Evolutionary conservation across 1,284 basidiomycete species (phyloP), one percentile per base, ranked within the genome.

Genomic region (Pyrrhoderma lamaoense): DNA sequence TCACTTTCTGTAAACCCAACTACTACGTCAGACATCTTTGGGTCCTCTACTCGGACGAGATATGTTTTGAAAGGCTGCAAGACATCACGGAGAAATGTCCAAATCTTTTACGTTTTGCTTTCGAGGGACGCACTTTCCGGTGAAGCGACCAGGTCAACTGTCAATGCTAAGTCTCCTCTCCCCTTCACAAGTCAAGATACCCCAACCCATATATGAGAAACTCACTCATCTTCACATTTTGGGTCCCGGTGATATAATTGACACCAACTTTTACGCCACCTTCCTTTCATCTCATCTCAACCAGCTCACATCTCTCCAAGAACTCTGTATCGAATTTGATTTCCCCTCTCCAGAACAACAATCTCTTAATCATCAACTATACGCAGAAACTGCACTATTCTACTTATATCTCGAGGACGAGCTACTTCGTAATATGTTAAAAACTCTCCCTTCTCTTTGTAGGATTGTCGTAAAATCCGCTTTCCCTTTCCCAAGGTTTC

Each of bases 211-310:
- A 22, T 18, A 52, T 52, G 23, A 25, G 38, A 52, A 16, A 22
- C 45, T 52, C 38, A 52, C 51, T 19, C 51, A 52, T 31, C 51
- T 52, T 27, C 51, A 52, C 14, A 21, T 52, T n/a, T 40, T 52
- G 22, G 51, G 35, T 8, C 38, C 45, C 16, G 39, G 37, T 8
- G 45, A 46, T 34, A 14, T 42, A n/a, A 35, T 27, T 8, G 27
- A 31, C 37, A 27, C 16, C 4, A 40, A 23, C 13, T n/a, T 47
- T n/a, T 47, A 52, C 19, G 21, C 40, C 14, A 16, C 18, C 3
- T n/a, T 52, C 19, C 38, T 52, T 13, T 21, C 22, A 18, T 14
- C 23, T 22, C 51, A 47, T 23, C n/a, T 52, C 25, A 39, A 52
- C 34, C 35, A 34, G 2, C 39, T 52, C 37, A 19, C 19, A 14